Evolutionary conservation across 108 stramenopile species (phyloP).

Genomic region (Poteriospumella lacustris): DNA sequence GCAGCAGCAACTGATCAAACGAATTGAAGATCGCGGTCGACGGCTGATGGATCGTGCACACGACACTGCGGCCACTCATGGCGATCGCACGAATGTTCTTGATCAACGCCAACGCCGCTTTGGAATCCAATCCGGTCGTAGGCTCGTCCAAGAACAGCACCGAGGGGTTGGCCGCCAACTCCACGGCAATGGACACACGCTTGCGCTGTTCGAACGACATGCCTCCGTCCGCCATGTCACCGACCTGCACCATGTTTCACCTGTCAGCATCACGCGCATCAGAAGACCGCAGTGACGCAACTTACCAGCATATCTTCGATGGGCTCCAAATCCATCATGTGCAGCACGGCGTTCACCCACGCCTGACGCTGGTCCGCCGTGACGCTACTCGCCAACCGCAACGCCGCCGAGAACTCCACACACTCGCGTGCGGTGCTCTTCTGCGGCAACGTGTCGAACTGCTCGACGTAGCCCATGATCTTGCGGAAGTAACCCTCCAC

Average conservation of each 20-base stretch:
- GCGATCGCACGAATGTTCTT: no score
- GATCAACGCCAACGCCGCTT: no score
- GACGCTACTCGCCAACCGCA: no score
- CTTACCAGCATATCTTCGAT: slow-evolving; percentile 64
- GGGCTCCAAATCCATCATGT: slow-evolving; percentile 54
- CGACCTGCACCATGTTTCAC: no score
- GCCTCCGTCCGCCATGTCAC: slow-evolving; percentile 51
- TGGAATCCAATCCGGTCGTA: slow-evolving; percentile 60
- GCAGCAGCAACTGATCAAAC: slow-evolving; percentile 65
- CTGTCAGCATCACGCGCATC: no score
- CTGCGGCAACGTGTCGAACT: slow-evolving; percentile 76
- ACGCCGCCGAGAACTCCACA: slow-evolving; percentile 70
- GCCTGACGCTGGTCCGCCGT: no score
- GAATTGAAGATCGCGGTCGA: slow-evolving; percentile 68
- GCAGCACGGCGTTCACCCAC: no score
- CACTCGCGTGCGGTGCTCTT: slow-evolving; percentile 74
- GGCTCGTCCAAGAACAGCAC: slow-evolving; percentile 63
- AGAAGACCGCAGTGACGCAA: no score
- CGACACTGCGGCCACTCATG: background rate
- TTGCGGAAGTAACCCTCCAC: slow-evolving; percentile 5
- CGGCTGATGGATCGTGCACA: slow-evolving; percentile 73
- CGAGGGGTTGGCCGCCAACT: slow-evolving; percentile 68
- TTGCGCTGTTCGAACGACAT: slow-evolving; percentile 69
- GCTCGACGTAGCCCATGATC: slow-evolving; percentile 42
- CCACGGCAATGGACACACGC: slow-evolving; percentile 64